Conservation (phyloP, 2,329 filamentous ascomycete genomes). For the Periconia digitata region DNA sequence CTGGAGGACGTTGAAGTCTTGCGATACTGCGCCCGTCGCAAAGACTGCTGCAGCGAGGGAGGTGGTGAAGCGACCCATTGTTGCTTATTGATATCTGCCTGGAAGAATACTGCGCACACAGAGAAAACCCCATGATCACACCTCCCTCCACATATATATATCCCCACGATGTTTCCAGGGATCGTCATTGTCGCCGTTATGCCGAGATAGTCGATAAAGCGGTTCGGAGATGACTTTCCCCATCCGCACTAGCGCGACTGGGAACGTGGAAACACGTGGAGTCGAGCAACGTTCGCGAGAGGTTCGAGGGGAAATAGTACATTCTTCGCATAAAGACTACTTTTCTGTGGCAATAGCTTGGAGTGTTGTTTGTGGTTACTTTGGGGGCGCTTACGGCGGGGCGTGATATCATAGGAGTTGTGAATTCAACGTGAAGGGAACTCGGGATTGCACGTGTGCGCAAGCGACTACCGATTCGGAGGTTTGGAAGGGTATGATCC, state of each 20-base stretch:
- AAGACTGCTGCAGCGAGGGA: background rate
- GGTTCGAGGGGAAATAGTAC: background rate
- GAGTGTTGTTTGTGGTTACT: background rate
- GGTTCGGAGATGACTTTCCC: background rate
- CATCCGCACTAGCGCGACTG: background rate
- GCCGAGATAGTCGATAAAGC: background rate
- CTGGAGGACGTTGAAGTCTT: conserved; percentile 33
- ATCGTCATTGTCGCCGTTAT: background rate
- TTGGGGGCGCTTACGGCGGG: background rate
- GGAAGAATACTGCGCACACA: background rate
- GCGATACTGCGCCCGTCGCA: background rate
- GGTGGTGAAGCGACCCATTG: background rate
- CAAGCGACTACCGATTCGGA: too few relatives aligned
- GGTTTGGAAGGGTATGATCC: background rate
- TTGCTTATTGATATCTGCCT: background rate
- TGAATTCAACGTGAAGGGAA: too few relatives aligned
- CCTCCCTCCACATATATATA: background rate
- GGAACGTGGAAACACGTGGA: background rate
- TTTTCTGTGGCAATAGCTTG: background rate
- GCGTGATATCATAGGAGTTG: background rate
- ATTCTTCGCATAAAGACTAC: background rate
- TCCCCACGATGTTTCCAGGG: background rate
- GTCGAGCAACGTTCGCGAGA: background rate
- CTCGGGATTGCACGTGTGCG: too few relatives aligned
- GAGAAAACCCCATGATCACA: background rate